Conservation (phyloP, 768 basidiomycete genomes). For the Kwoniella shandongensis region DNA sequence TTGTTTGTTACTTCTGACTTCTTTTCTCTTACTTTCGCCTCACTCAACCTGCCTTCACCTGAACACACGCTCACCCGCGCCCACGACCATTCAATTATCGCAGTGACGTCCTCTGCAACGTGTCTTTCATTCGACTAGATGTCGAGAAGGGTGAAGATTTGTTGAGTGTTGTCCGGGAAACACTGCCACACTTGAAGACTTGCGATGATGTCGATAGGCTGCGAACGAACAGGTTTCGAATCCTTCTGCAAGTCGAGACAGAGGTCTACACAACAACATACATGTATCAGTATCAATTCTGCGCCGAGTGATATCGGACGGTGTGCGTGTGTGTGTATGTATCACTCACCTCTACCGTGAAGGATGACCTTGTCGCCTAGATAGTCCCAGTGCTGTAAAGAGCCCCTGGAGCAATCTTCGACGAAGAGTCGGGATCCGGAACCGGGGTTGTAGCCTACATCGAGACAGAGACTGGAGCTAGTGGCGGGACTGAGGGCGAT, state of each 20-base stretch:
- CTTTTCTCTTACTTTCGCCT: no score
- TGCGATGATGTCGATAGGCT: neutral
- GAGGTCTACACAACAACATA: no score
- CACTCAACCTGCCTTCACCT: no score
- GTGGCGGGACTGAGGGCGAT: slow-evolving; percentile 7
- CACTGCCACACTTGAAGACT: slow-evolving; percentile 11
- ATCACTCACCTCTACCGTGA: slow-evolving; percentile 7
- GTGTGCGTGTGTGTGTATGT: neutral
- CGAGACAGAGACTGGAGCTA: slow-evolving; percentile 13
- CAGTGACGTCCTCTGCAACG: no score
- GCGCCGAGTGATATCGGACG: no score
- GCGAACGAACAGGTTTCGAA: neutral
- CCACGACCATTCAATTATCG: no score
- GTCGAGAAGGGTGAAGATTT: slow-evolving; percentile 12
- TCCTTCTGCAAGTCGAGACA: slow-evolving; percentile 13
- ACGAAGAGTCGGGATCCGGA: slow-evolving; percentile 2
- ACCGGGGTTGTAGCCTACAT: slow-evolving; percentile 6
- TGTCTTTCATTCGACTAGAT: no score
- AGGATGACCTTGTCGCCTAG: slow-evolving; percentile 12
- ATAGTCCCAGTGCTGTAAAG: slow-evolving; percentile 9
- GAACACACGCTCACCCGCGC: no score
- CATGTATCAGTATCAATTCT: no score
- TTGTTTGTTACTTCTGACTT: no score
- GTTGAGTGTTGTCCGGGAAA: slow-evolving; percentile 7
- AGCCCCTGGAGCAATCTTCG: neutral